Percentiles rank a stretch among this genome's conserved stretches.
Conservation (phyloP, 1,284 basidiomycete genomes). For the Vanrija humicola region DNA sequence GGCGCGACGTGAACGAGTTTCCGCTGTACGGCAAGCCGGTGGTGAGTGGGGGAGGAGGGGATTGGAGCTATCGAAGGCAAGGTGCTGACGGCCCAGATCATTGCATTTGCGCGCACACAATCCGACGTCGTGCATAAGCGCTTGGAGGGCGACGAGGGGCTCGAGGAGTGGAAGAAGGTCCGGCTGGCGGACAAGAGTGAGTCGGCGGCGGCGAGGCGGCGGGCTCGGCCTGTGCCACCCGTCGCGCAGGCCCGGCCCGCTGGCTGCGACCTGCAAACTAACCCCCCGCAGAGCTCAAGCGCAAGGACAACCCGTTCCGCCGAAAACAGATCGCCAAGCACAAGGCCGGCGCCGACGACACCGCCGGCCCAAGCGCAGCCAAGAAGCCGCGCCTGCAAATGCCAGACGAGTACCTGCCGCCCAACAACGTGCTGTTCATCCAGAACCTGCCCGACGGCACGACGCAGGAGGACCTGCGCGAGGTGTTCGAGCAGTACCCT, state of each 20-base stretch:
- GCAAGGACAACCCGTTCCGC: conserved; percentile 81
- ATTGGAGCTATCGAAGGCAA: too few relatives aligned
- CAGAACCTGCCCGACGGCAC: conserved; percentile 87
- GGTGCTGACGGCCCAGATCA: conserved; percentile 49
- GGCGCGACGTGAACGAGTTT: conserved; percentile 88
- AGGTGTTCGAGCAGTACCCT: conserved; percentile 86
- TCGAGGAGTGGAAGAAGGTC: conserved; percentile 69
- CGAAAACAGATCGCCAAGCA: conserved; percentile 75
- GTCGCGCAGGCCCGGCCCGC: background rate
- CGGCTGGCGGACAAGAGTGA: conserved; percentile 78
- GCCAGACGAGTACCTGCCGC: conserved; percentile 99
- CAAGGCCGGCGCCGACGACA: conserved; percentile 56
- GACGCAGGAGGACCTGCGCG: conserved; percentile 81
- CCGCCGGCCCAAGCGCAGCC: conserved; percentile 11
- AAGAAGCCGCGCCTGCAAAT: conserved; percentile 71
- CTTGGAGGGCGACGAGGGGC: conserved; percentile 59
- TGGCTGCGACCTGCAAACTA: background rate
- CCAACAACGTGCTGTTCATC: conserved; percentile 97
- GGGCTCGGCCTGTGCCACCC: too few relatives aligned
- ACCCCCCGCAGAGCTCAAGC: conserved; percentile 60
- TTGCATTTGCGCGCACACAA: conserved; percentile 81
- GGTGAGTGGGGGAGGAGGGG: conserved; percentile 61
- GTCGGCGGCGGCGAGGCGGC: conserved; percentile 23
- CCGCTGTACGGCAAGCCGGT: conserved; percentile 96
- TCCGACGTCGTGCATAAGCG: conserved; percentile 84